Conservation (phyloP, 2,329 filamentous ascomycete species). For the Cytospora chrysosperma region DNA sequence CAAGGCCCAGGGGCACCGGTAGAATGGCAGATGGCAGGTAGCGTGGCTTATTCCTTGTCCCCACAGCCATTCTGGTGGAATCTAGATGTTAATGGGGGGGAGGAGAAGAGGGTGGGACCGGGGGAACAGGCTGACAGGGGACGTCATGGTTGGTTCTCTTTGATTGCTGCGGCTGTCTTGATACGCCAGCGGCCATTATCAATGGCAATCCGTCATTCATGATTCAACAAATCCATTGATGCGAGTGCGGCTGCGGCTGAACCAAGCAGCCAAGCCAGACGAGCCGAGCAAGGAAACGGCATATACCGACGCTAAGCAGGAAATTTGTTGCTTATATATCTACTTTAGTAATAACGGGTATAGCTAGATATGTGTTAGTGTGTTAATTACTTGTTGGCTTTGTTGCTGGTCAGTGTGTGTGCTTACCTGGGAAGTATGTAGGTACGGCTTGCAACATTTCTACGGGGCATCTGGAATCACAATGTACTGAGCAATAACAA, state of each 20-base stretch:
- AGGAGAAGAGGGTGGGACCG: too few relatives aligned
- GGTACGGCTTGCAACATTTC: too few relatives aligned
- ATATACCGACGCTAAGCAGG: background rate
- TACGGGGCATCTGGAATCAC: too few relatives aligned
- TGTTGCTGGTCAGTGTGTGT: too few relatives aligned
- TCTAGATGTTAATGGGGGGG: background rate
- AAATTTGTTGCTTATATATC: too few relatives aligned
- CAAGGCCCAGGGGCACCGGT: background rate
- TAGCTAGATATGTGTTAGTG: too few relatives aligned
- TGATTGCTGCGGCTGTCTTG: conserved; percentile 2
- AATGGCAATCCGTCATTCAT: conserved; percentile 17
- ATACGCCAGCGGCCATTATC: conserved; percentile 1
- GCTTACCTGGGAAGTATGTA: too few relatives aligned
- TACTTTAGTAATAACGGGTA: too few relatives aligned
- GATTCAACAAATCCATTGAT: conserved; percentile 11
- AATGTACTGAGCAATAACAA: too few relatives aligned
- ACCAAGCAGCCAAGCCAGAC: background rate
- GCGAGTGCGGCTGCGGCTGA: background rate
- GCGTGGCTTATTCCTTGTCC: background rate
- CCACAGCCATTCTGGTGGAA: background rate
- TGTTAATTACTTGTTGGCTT: too few relatives aligned
- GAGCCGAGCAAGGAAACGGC: background rate
- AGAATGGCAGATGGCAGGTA: background rate
- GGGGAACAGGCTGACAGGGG: too few relatives aligned
- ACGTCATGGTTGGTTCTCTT: background rate